phyloP scores from a whole-genome alignment of 2,329 filamentous ascomycete species.

The Zymoseptoria tritici region DNA sequence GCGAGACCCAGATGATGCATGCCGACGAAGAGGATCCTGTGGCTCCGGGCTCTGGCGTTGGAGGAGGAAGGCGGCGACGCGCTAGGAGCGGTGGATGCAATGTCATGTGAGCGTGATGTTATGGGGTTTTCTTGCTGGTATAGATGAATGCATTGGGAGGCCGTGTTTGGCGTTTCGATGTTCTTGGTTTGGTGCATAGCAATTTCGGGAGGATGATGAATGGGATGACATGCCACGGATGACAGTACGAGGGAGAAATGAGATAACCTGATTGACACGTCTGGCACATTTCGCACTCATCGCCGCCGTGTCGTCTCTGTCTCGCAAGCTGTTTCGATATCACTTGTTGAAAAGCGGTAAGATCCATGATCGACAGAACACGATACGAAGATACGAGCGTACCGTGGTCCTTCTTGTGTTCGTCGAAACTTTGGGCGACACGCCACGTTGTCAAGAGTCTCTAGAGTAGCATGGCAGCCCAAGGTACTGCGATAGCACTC shows the following conservation, averaged over 20 bases:
- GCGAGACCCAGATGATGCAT: conserved; percentile 74
- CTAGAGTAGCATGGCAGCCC: too few relatives aligned
- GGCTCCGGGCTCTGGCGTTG: conserved; percentile 22
- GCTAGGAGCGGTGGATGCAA: conserved; percentile 43
- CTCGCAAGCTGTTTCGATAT: background rate
- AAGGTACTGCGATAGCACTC: too few relatives aligned
- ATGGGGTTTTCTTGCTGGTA: too few relatives aligned
- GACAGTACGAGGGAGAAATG: background rate
- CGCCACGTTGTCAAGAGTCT: background rate
- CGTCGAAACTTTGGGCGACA: background rate
- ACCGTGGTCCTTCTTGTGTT: background rate
- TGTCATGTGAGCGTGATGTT: conserved; percentile 36
- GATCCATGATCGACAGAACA: background rate
- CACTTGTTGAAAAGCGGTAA: background rate
- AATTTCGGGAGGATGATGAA: background rate
- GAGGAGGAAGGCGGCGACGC: conserved; percentile 37
- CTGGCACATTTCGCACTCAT: background rate
- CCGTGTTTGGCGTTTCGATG: background rate
- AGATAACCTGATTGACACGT: background rate
- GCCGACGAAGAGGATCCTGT: conserved; percentile 66
- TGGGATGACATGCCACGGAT: background rate
- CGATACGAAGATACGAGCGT: background rate
- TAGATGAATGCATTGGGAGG: background rate
- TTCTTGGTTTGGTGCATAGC: background rate
- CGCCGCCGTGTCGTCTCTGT: background rate